Conservation (phyloP, 495 filamentous ascomycete genomes). For the Penicillium odoratum region DNA sequence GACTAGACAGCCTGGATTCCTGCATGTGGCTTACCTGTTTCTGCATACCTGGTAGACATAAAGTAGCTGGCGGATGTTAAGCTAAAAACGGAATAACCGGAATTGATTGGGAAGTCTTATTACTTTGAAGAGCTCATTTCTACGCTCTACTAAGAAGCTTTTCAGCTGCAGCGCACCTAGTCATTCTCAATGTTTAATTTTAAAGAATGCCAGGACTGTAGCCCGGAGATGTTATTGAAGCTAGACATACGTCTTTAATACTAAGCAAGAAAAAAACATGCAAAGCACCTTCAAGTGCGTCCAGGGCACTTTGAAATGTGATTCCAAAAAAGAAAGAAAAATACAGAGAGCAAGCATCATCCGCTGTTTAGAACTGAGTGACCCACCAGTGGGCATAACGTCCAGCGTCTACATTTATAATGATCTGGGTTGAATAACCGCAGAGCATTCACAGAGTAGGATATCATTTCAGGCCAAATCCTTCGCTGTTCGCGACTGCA, state of each 20-base stretch:
- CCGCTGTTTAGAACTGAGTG: not conserved
- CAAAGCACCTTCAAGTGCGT: not conserved
- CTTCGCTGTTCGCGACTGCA: slow-evolving; percentile 87
- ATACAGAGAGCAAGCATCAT: not conserved
- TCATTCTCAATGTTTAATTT: not conserved
- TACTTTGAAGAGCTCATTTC: no score
- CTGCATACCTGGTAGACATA: no score
- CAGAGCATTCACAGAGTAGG: no score
- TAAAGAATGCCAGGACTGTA: not conserved
- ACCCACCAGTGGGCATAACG: slow-evolving; percentile 4
- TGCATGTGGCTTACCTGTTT: no score
- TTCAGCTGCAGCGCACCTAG: no score
- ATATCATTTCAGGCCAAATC: slow-evolving; percentile 83
- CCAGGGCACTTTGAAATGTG: not conserved
- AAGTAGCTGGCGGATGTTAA: no score
- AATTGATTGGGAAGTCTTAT: no score
- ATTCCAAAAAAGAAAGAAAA: not conserved
- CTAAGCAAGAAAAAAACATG: not conserved
- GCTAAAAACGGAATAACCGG: no score
- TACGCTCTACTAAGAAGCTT: no score
- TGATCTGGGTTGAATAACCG: not conserved
- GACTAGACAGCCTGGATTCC: no score
- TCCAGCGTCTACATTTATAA: slow-evolving; percentile 1
- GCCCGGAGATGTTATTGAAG: not conserved
- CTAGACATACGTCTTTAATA: not conserved